Percentiles rank a stretch among this genome's conserved stretches.
Conservation (phyloP, 192 early-diverging fungal species). For the Ambispora gerdemannii region DNA sequence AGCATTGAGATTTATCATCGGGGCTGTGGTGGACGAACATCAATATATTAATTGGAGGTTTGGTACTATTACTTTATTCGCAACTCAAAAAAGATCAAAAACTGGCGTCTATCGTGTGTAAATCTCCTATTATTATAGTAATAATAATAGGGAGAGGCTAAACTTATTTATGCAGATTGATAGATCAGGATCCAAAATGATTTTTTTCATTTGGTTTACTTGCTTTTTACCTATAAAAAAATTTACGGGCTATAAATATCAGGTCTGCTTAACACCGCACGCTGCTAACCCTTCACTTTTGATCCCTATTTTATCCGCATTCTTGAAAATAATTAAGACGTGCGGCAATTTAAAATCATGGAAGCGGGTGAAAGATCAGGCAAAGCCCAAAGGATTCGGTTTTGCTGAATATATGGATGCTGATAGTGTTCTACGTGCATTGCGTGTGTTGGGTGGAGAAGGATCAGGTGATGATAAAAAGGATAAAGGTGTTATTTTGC, state of each 20-base stretch:
- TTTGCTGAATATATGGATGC: slow-evolving; percentile 70
- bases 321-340: slow-evolving; percentile 40
- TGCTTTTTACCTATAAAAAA: neutral
- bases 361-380: slow-evolving; percentile 64
- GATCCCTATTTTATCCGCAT: slow-evolving; percentile 10
- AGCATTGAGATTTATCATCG: slow-evolving; percentile 5
- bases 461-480: slow-evolving; percentile 36
- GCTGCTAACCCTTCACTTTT: slow-evolving; percentile 8
- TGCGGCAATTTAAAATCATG: slow-evolving; percentile 65
- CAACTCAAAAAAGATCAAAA: neutral
- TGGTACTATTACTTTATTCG: slow-evolving; percentile 8
- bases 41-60: slow-evolving; percentile 14
- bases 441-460: slow-evolving; percentile 65
- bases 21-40: slow-evolving; percentile 7
- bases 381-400: slow-evolving; percentile 66
- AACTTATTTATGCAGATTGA: neutral
- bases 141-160: neutral
- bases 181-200: neutral
- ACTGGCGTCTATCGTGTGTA: neutral
- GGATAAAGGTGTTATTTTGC: slow-evolving; percentile 40
- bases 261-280: neutral
- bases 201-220: neutral
- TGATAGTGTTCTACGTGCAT: slow-evolving; percentile 59
- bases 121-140: too few relatives aligned
- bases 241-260: neutral